Evolutionary conservation across 257 asterid species (phyloP), one percentile per base, ranked within the genome.

Genomic region (Nicotiana benthamiana): DNA sequence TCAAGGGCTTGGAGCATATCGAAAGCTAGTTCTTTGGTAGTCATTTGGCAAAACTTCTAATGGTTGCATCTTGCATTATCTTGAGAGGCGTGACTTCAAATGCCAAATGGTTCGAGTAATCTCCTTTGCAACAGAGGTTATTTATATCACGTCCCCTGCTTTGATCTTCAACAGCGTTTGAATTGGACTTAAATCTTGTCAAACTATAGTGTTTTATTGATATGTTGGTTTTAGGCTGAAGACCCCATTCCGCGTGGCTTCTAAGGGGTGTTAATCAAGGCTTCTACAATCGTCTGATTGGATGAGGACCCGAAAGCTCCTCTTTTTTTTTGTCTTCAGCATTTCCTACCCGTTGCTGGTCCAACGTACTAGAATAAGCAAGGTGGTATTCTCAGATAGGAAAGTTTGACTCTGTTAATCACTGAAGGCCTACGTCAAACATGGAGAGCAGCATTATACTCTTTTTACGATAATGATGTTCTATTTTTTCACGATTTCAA

Each of bases 1-100:
- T 83, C 87, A 80, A 59, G 85, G 70, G 30, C 82, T 89, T 43
- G 61, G 54, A 11, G 34, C 77, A 65, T 52, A 75, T 83, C 70
- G 81, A 67, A 74, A 82, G 84, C 83, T 85, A 79, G 82, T 79
- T 64, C 46, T 53, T n/a, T 65, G 76, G 68, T 78, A 64, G 62
- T 48, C 72, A 67, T 78, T 46, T 46, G 52, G 11, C 78, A 27
- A 12, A 75, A 63, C 54, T 34, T 34, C 36, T 56, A 62, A 32
- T 4, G 62, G 46, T 27, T 28, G 74, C 57, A 75, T 68, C 59
- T 70, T n/a, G 26, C 79, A 57, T 62, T 75, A 79, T 24, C 76
- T 82, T 65, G 43, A 53, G 67, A 63, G 74, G 48, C 30, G 59
- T 7, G 82, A 40, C 66, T 66, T 22, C 64, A 24, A 60, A 48